phyloP scores from a whole-genome alignment of 164 flowering plant species.

The Umbellularia californica region DNA sequence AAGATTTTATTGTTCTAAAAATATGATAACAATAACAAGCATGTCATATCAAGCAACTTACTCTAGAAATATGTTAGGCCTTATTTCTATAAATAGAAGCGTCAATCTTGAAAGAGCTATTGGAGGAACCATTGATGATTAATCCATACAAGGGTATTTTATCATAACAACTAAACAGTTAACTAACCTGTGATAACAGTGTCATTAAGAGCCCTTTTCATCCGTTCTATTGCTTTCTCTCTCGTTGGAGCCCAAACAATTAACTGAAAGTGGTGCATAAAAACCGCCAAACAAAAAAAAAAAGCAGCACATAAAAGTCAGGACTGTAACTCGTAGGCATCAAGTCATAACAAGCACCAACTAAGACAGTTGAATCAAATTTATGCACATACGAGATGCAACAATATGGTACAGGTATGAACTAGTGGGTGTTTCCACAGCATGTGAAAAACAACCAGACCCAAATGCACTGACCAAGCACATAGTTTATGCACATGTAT shows the following conservation, averaged over 20 bases:
- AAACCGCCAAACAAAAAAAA: background rate
- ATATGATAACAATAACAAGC: no score
- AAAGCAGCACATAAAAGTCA: conserved; percentile 9
- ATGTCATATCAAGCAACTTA: no score
- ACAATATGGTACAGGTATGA: background rate
- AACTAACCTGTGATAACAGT: conserved; percentile 68
- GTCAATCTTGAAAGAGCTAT: background rate
- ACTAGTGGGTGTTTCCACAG: no score
- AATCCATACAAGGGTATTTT: background rate
- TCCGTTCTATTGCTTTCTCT: conserved; percentile 91
- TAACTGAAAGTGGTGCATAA: conserved; percentile 37
- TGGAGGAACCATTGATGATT: background rate
- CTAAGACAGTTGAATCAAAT: no score
- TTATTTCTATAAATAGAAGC: no score
- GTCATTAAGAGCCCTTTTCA: conserved; percentile 97
- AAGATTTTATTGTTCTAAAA: no score
- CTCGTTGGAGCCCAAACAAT: conserved; percentile 99
- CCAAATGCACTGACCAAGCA: background rate
- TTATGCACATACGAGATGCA: background rate
- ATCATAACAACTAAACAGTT: background rate
- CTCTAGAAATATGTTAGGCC: no score
- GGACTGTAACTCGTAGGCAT: background rate
- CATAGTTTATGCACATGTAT: background rate
- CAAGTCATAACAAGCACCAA: no score
- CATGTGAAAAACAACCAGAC: background rate